Conservation (phyloP, 106 monocot genomes). For the Dioscorea zingiberensis region DNA sequence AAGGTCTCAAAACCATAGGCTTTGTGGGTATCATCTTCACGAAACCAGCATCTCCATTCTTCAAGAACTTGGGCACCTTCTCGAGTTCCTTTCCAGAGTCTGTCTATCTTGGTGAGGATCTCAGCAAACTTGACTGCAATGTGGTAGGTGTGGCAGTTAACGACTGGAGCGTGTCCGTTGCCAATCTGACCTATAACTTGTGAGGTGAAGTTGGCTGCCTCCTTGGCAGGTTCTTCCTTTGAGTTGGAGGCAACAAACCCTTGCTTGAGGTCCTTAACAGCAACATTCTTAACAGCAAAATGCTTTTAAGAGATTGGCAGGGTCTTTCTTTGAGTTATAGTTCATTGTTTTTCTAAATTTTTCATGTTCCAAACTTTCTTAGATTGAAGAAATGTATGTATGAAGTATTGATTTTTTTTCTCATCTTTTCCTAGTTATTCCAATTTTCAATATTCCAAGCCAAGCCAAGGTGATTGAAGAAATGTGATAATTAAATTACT, state of each 20-base stretch:
- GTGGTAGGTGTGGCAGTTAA: slow-evolving; percentile 24
- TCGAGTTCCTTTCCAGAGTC: slow-evolving; percentile 17
- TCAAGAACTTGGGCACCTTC: slow-evolving; percentile 16
- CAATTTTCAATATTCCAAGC: too few relatives aligned
- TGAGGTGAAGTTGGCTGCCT: slow-evolving; percentile 22
- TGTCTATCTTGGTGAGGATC: slow-evolving; percentile 21
- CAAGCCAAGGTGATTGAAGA: too few relatives aligned
- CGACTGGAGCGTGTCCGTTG: slow-evolving; percentile 19
- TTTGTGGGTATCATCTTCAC: slow-evolving; percentile 23
- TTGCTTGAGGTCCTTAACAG: slow-evolving; percentile 23
- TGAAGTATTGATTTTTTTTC: too few relatives aligned
- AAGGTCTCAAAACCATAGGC: slow-evolving; percentile 23
- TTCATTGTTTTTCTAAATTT: too few relatives aligned
- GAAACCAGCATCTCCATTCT: slow-evolving; percentile 15
- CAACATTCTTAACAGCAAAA: slow-evolving; percentile 26
- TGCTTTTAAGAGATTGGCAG: too few relatives aligned
- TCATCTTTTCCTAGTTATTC: too few relatives aligned
- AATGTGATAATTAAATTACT: too few relatives aligned
- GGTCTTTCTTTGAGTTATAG: too few relatives aligned
- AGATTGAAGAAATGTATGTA: too few relatives aligned
- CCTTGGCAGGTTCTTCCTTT: slow-evolving; percentile 25
- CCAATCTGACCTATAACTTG: slow-evolving; percentile 26
- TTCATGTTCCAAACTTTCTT: too few relatives aligned
- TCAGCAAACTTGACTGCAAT: slow-evolving; percentile 27
- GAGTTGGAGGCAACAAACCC: slow-evolving; percentile 17